Conservation (phyloP, 495 filamentous ascomycete genomes). For the Acidomyces sp. region DNA sequence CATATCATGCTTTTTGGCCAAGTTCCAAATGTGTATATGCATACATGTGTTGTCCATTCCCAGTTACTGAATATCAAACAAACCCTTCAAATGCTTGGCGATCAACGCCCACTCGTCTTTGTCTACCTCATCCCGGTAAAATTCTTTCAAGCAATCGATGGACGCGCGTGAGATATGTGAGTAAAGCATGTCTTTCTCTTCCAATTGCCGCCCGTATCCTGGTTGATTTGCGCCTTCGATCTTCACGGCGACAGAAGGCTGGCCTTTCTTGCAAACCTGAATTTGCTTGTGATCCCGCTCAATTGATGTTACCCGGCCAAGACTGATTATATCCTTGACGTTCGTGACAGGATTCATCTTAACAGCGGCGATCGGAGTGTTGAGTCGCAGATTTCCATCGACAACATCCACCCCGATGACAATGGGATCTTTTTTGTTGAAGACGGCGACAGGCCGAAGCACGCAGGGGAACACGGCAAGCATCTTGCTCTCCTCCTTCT, state of each 20-base stretch:
- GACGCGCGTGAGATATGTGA: conserved; percentile 70
- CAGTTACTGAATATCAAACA: conserved; percentile 78
- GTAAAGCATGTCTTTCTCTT: conserved; percentile 85
- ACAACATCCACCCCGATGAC: conserved; percentile 90
- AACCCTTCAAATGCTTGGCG: conserved; percentile 72
- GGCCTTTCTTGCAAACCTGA: conserved; percentile 80
- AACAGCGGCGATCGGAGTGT: conserved; percentile 78
- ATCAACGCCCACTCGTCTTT: conserved; percentile 90
- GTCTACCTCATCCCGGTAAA: conserved; percentile 76
- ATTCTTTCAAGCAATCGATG: conserved; percentile 94
- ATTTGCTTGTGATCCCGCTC: conserved; percentile 97
- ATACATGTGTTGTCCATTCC: too few species aligned
- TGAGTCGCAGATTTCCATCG: conserved; percentile 71
- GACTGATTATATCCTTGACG: conserved; percentile 62
- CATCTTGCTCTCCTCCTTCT: conserved; percentile 92
- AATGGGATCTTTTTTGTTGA: conserved; percentile 97
- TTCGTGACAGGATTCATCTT: conserved; percentile 66
- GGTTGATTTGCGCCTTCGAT: conserved; percentile 94
- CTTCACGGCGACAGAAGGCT: conserved; percentile 94
- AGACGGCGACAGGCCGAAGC: conserved; percentile 75
- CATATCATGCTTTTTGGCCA: too few species aligned
- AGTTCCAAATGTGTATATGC: too few species aligned
- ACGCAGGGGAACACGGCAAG: conserved; percentile 95
- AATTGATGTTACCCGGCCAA: conserved; percentile 86
- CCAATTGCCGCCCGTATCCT: conserved; percentile 85